Base-by-base conservation (phyloP, 208 protist species). In the Porcisia deanei region DNA sequence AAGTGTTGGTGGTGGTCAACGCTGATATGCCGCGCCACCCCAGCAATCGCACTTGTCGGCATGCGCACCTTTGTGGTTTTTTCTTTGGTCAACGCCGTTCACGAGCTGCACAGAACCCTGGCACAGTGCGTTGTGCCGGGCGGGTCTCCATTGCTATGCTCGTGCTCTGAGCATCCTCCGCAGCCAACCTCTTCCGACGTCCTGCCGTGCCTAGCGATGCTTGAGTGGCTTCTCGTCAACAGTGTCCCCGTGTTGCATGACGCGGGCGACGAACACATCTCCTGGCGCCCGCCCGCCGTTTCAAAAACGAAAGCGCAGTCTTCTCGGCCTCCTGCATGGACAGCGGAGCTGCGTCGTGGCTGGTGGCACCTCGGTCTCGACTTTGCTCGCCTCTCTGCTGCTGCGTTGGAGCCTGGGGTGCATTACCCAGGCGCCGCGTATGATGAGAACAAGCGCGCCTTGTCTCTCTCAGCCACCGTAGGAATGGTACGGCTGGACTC, bases 1-100 rank as follows among this genome's bases (percentile, higher is more conserved):
- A 66, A 25, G 34, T 82, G 78, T 52, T 82, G 72, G 73, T 71
- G 75, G 47, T 82, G 78, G 78, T 77, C 78, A 1, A 65, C 69
- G 7, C 12, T 82, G 20, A 52, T 78, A 39, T 75, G 73, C 20
- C 67, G 73, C 34, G 78, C 73, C 30, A 70, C 54, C 37, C 78
- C 78, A 10, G 2, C 39, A 30, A 39, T 78, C 3, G 59, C 73
- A 9, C 60, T 54, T 22, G 57, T 39, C 1, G 52, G 34, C 12
- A 25, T 71, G 39, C 78, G 73, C 20, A 49, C 47, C 3, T 74
- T 60, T 20, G 60, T 25, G 2, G 73, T 65, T 7, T 14, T 53
- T 39, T 68, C 73, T 2, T 68, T 82, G 16, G 47, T 75, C 4
- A 58, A 70, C 2, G 34, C 64, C 25, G 25, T 75, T 2, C 20